These are phyloP conservation scores for Plectosphaerella sp. DNA, from an alignment of 2,329 filamentous ascomycete genomes.

Conservation along the genomic window DNA sequence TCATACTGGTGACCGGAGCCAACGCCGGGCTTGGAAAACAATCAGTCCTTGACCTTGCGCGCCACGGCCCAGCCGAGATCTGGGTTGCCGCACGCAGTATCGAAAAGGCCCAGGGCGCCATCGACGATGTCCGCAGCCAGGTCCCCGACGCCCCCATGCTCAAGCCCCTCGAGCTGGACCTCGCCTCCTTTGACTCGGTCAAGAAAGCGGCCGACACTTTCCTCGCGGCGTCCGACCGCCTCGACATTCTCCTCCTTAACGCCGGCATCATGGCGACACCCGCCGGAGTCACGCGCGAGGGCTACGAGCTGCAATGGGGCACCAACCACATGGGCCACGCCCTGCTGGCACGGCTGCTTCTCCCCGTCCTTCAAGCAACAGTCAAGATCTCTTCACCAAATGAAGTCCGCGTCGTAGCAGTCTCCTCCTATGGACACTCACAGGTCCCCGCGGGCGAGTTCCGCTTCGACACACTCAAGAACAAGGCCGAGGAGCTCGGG, in stretches of 20 bases:
- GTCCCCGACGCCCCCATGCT: slow-evolving; percentile 7
- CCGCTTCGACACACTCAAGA: slow-evolving; percentile 22
- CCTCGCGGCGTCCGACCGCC: slow-evolving; percentile 18
- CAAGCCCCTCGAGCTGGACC: slow-evolving; percentile 33
- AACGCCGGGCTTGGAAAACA: slow-evolving; percentile 18
- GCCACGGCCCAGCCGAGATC: slow-evolving; percentile 17
- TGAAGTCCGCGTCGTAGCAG: slow-evolving; percentile 24
- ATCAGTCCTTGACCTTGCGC: slow-evolving; percentile 26
- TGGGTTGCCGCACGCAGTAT: slow-evolving; percentile 25
- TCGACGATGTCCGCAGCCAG: slow-evolving; percentile 25
- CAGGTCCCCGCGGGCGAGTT: slow-evolving; percentile 17
- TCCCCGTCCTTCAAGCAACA: slow-evolving; percentile 21
- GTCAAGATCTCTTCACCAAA: slow-evolving; percentile 7
- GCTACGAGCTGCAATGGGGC: slow-evolving; percentile 44
- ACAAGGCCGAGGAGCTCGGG: slow-evolving; percentile 10
- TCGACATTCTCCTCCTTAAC: slow-evolving; percentile 42
- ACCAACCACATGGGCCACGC: slow-evolving; percentile 45
- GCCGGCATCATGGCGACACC: slow-evolving; percentile 36
- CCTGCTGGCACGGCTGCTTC: slow-evolving; percentile 32
- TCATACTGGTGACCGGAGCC: slow-evolving; percentile 47
- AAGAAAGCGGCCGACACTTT: slow-evolving; percentile 32
- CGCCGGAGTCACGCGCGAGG: slow-evolving; percentile 33
- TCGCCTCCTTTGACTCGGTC: slow-evolving; percentile 37
- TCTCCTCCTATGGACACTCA: slow-evolving; percentile 18
- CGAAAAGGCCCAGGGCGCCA: slow-evolving; percentile 25